Base-by-base conservation (phyloP, 2,329 filamentous ascomycete species). In the Calonectria multiphialidica region DNA sequence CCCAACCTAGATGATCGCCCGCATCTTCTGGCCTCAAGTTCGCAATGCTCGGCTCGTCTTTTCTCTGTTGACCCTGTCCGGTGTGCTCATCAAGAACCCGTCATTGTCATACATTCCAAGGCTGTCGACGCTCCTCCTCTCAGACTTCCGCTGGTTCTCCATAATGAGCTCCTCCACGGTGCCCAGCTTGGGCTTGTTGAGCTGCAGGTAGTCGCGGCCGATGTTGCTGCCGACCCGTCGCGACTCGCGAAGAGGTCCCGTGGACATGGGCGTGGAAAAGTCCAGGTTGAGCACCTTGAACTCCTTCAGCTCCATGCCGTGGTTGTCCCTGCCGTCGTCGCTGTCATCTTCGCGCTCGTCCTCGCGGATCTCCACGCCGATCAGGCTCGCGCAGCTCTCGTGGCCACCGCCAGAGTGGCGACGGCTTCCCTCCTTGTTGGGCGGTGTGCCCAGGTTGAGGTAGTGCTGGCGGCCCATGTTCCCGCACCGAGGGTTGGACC, bases 381-480 rank as follows among this genome's bases (percentile, higher is more conserved):
- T 65, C n/a, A 74, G 37, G 40, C 49, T 74, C 28, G 72, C 74
- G 65, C 74, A 69, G 16, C 63, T 77, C 10, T 62, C 68, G 68
- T 44, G 66, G 37, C 15, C 28, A 50, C 57, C 37, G 64, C 37
- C 62, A 44, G 69, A 8, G 63, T 42, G 12, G 30, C 12, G 53
- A 59, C 74, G 71, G 74, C 37, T 21, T 40, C 45, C 44, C 5
- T 68, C 68, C 33, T 66, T 68, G 42, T 65, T 81, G 10, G 76
- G 70, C 21, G 50, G 35, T 25, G 76, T 81, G n/a, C 83, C 86
- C 2, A 89, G 80, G 72, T 83, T 83, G 47, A 89, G 83, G 73
- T 90, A 90, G 67, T 89, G 86, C 68, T 82, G 83, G 25, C 81
- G 83, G 1, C 87, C 85, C 10, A 82, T 86, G 57, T 75, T 78